Evolutionary conservation across 1,284 basidiomycete genomes (phyloP).

Genomic region (Cryptococcus maquisensis): DNA sequence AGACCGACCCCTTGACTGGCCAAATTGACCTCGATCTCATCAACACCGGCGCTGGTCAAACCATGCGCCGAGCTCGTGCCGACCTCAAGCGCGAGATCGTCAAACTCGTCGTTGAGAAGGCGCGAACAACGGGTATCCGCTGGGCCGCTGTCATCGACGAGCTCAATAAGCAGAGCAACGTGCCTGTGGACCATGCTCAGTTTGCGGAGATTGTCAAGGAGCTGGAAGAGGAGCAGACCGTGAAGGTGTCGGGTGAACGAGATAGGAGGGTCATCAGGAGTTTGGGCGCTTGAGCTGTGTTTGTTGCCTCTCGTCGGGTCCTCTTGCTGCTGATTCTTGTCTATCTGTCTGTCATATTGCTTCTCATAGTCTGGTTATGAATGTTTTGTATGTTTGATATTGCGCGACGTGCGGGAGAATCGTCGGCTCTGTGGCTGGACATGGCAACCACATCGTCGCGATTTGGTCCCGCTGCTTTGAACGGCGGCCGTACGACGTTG

Average conservation of each 20-base stretch:
- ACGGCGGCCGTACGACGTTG: too few relatives aligned
- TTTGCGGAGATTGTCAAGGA: slow-evolving; percentile 75
- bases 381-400: too few relatives aligned
- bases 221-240: slow-evolving; percentile 71
- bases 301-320: too few relatives aligned
- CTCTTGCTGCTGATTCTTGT: too few relatives aligned
- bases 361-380: too few relatives aligned
- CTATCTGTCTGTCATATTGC: too few relatives aligned
- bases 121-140: slow-evolving; percentile 60
- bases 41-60: slow-evolving; percentile 84
- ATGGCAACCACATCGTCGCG: too few relatives aligned
- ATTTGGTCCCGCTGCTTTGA: too few relatives aligned
- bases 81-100: slow-evolving; percentile 76
- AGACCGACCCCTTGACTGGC: slow-evolving; percentile 88
- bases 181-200: slow-evolving; percentile 69
- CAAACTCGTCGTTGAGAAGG: slow-evolving; percentile 59
- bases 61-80: slow-evolving; percentile 73
- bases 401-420: too few relatives aligned
- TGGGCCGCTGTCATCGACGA: slow-evolving; percentile 73
- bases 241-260: slow-evolving; percentile 79
- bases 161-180: slow-evolving; percentile 71
- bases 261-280: slow-evolving; percentile 73
- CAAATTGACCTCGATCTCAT: slow-evolving; percentile 89
- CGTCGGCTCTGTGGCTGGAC: too few relatives aligned
- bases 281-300: slow-evolving; percentile 35